Evolutionary conservation across 2,329 filamentous ascomycete genomes (phyloP).

Genomic region (Madurella mycetomatis): DNA sequence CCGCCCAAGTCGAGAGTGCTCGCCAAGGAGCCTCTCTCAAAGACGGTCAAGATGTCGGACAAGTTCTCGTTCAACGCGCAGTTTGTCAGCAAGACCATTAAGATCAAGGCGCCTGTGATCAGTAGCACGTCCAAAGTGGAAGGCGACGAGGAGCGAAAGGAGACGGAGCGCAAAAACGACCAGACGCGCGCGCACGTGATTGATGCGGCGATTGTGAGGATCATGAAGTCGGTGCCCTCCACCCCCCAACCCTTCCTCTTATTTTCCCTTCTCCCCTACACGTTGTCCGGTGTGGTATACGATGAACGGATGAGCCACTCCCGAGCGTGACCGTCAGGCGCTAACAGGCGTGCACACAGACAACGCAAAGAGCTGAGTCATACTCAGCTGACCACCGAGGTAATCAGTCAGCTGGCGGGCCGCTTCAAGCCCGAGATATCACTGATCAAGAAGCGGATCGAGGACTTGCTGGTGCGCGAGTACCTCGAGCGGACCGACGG

Average conservation of each 20-base stretch:
- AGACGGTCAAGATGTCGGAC: constrained; percentile 71
- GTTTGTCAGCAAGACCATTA: constrained; percentile 77
- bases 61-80: constrained; percentile 76
- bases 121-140: constrained; percentile 81
- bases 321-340: background rate
- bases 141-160: constrained; percentile 61
- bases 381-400: constrained; percentile 65
- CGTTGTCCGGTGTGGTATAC: too few relatives aligned
- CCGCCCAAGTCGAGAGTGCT: constrained; percentile 79
- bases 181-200: constrained; percentile 66
- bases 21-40: constrained; percentile 73
- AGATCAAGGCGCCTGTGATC: constrained; percentile 85
- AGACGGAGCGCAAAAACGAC: constrained; percentile 72
- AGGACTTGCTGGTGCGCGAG: constrained; percentile 70
- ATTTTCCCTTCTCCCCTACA: too few relatives aligned
- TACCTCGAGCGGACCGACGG: constrained; percentile 73
- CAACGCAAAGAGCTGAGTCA: constrained; percentile 70
- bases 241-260: background rate
- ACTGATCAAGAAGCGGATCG: constrained; percentile 78
- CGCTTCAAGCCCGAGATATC: constrained; percentile 73
- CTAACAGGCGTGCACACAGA: constrained; percentile 41
- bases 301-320: too few relatives aligned
- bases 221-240: constrained; percentile 68
- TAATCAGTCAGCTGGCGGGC: constrained; percentile 61
- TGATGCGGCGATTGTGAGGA: constrained; percentile 72